phyloP scores from a whole-genome alignment of 306 rosid genomes.

The Castanea sativa region DNA sequence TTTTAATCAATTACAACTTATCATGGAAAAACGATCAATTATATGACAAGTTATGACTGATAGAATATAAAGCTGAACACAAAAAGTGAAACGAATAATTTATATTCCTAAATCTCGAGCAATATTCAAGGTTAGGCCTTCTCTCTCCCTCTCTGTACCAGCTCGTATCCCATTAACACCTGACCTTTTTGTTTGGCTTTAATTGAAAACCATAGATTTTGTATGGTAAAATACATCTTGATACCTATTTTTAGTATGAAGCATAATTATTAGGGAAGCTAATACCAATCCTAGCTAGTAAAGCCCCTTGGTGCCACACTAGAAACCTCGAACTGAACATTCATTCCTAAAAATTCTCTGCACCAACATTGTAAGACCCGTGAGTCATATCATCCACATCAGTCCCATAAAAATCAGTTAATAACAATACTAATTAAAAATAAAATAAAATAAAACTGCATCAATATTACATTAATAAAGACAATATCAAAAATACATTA shows the following conservation, averaged over 20 bases:
- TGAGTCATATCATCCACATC: background rate
- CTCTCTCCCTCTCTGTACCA: too few species aligned
- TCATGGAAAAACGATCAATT: too few species aligned
- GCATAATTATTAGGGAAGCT: background rate
- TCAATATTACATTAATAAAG: background rate
- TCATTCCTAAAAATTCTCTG: background rate
- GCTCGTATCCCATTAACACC: too few species aligned
- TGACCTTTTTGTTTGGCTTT: background rate
- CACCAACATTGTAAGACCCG: background rate
- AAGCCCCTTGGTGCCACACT: background rate
- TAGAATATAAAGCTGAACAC: fast-evolving
- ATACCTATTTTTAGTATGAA: background rate
- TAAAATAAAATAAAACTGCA: background rate
- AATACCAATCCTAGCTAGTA: background rate
- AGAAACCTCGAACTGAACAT: background rate
- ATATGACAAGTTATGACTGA: too few species aligned
- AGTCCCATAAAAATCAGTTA: background rate
- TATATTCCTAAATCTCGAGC: too few species aligned
- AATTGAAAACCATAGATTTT: background rate
- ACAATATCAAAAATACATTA: background rate
- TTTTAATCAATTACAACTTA: too few species aligned
- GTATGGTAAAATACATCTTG: background rate
- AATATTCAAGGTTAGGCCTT: too few species aligned
- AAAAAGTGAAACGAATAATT: too few species aligned
- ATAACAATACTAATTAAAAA: background rate